Evolutionary conservation across 371 early-diverging fungal genomes (phyloP), one percentile per base, ranked within the genome.

Genomic region (Furculomyces boomerangus): DNA sequence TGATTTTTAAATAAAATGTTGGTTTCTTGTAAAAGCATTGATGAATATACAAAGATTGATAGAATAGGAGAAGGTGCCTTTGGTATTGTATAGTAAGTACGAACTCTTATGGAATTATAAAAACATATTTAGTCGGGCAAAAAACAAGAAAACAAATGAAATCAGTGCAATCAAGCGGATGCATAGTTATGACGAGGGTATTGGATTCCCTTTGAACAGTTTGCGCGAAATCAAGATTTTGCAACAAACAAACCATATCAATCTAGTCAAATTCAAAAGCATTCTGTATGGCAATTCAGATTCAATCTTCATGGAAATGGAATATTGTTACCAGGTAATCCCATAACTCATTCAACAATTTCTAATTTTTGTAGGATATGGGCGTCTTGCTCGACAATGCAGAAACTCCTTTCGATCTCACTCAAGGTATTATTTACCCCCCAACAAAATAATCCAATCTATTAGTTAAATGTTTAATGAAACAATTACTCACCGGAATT

Each of bases 191-290:
- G 80, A 80, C 55, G 83, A 80, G 5, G 49, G 26, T 3, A 10
- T 24, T 53, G 90, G 90, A 22, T 62, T 88, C 61, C 87, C 88
- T 14, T 63, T 85, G 30, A 77, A 81, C 22, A 82, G 89, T 16
- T 61, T 94, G 43, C 67, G 96, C 40, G 98, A 97, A 64, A 93
- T 97, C 55, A 77, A 83, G 53, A 72, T 97, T 28, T 66, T 97
- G 51, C 84, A 84, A 61, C 71, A 74, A 35, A 71, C 93, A 55
- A 61, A 71, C 24, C 93, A 94, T 67, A 75, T 68, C 37, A 93
- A 93, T 60, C 79, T 97, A 44, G 84, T 97, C 25, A 65, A 74
- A 60, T 78, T 93, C 14, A 67, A 74, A 35, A 84, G 85, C 50
- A 88, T 93, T 10, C 80, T 73, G 16, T 78, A 77, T 0, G 78